Base-by-base conservation (phyloP, 257 asterid species). In the Euphrasia confusa region DNA sequence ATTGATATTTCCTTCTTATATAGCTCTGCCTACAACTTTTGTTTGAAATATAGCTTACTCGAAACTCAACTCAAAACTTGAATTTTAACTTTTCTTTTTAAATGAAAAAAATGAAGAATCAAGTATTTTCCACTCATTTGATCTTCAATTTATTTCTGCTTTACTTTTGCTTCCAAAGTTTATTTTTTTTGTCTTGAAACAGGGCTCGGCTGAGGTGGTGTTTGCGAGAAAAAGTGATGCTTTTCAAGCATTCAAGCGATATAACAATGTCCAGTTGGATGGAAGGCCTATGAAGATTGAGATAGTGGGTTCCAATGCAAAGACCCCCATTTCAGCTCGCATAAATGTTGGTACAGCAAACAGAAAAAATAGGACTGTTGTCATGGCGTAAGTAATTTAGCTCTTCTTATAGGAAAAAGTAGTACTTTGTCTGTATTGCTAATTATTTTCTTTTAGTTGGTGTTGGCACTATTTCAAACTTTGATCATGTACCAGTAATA, bases 241-340 rank as follows among this genome's bases (percentile, higher is more conserved):
- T 24, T 72, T 91, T 63, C 86, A 79, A 78, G 97, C 98, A n/a
- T 71, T 80, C 4, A 83, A 75, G 71, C 84, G 75, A 9, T 91
- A 88, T 30, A 91, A 91, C 78, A 84, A 86, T 37, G 95, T 89
- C 37, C 95, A 88, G 45, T 72, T 91, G 78, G 92, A 91, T 77
- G 98, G 97, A 15, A 83, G 72, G 78, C 95, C 95, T 14, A 86
- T 86, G 95, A 91, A 88, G 87, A 78, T 88, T 45, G 95, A 86
- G 75, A 79, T 88, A 50, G 61, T 81, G 64, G 87, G 90, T 39
- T 66, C 76, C 66, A 86, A 76, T 24, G 49, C 78, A 2, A 85
- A 73, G 75, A 37, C 72, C 58, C 87, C 95, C 11, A 45, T 86
- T 54, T 74, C 94, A 48, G 81, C 93, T 67, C 93, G 87, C 53